Conservation (phyloP, 2,329 filamentous ascomycete species). For the Westerdykella sp. region DNA sequence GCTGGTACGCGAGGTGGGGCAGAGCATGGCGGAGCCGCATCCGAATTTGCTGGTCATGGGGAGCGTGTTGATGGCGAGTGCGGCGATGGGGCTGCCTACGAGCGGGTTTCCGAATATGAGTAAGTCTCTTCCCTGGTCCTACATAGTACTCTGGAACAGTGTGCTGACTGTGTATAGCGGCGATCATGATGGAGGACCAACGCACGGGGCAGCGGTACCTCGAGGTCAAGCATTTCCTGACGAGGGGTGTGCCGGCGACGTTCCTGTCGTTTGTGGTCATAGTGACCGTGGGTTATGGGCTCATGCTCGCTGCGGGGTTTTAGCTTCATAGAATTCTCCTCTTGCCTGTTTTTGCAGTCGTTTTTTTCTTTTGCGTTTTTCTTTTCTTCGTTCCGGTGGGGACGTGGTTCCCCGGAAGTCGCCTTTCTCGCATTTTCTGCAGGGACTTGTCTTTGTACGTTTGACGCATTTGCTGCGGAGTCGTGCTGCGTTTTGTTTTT, state of each 20-base stretch:
- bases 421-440: too few species aligned
- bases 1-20: constrained; percentile 79
- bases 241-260: constrained; percentile 82
- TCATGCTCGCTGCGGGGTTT: constrained; percentile 72
- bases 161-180: constrained; percentile 52
- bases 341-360: too few species aligned
- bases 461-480: too few species aligned
- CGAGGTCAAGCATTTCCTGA: constrained; percentile 89
- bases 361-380: too few species aligned
- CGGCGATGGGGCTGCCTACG: constrained; percentile 94
- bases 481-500: too few species aligned
- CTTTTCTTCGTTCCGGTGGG: too few species aligned
- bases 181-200: constrained; percentile 98
- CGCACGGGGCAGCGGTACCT: constrained; percentile 87
- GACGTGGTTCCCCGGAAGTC: too few species aligned
- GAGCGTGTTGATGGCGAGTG: constrained; percentile 89
- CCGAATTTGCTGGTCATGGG: constrained; percentile 95
- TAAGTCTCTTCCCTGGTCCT: constrained; percentile 49
- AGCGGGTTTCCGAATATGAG: constrained; percentile 99
- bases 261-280: constrained; percentile 75
- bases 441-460: too few species aligned
- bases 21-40: constrained; percentile 76
- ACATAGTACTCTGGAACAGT: constrained; percentile 9
- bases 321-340: constrained; percentile 22
- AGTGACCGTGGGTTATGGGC: constrained; percentile 80